These are phyloP conservation scores for Colletotrichum destructivum DNA, from an alignment of 2,329 filamentous ascomycete species.

Conservation along the genomic window DNA sequence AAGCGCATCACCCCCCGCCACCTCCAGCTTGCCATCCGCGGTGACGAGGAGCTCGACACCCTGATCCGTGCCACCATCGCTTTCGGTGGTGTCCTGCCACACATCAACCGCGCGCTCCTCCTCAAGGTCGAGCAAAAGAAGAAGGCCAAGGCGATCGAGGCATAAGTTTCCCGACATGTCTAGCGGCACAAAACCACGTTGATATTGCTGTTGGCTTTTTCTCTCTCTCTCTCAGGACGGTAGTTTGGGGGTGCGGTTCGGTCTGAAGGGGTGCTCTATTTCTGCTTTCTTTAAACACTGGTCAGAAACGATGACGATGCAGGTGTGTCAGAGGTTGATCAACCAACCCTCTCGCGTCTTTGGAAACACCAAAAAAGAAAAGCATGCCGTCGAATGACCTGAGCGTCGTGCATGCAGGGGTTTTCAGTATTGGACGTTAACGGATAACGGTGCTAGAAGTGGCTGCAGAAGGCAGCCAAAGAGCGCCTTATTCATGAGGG, in stretches of 20 bases:
- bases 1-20: constrained; percentile 99
- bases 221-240: constrained; percentile 12
- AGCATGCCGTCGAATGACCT: constrained; percentile 14
- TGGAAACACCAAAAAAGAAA: constrained; percentile 22
- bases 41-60: constrained; percentile 98
- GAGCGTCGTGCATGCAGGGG: constrained; percentile 14
- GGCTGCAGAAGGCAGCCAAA: constrained; percentile 15
- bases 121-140: constrained; percentile 99
- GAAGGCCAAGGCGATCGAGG: constrained; percentile 72
- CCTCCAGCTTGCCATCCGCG: constrained; percentile 96
- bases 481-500: constrained; percentile 24
- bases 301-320: constrained; percentile 34
- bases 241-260: constrained; percentile 32
- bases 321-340: constrained; percentile 27
- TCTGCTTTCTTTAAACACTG: constrained; percentile 26
- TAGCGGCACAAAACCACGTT: constrained; percentile 22
- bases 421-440: constrained; percentile 19
- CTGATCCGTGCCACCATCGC: constrained; percentile 98
- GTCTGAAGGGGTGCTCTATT: constrained; percentile 34
- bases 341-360: constrained; percentile 13
- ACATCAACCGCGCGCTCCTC: constrained; percentile 97
- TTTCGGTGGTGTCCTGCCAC: constrained; percentile 96
- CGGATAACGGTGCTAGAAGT: constrained; percentile 20
- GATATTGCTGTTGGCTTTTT: constrained; percentile 37
- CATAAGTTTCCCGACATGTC: constrained; percentile 24